Percentiles rank a stretch among this genome's conserved stretches.
Evolutionary conservation across 257 asterid genomes (phyloP).

Genomic region (Capsicum chinense): DNA sequence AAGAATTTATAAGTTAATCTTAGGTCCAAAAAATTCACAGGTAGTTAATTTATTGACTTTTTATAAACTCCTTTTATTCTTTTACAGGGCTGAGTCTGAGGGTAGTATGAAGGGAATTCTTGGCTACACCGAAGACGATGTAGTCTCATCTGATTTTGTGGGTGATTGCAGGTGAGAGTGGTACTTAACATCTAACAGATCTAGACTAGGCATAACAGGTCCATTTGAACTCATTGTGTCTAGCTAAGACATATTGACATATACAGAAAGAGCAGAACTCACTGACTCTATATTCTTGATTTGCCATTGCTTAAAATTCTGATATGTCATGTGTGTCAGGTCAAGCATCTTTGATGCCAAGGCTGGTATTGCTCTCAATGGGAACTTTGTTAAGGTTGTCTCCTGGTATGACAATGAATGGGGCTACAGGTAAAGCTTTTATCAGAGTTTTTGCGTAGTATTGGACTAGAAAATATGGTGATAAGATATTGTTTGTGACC

Average conservation of each 20-base stretch:
- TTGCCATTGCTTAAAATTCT: neutral
- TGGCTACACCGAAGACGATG: slow-evolving; percentile 71
- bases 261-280: neutral
- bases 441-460: neutral
- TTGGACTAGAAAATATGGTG: neutral
- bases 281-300: neutral
- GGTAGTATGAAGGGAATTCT: slow-evolving; percentile 60
- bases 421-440: slow-evolving; percentile 59
- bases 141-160: slow-evolving; percentile 59
- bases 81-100: slow-evolving; percentile 55
- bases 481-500: neutral
- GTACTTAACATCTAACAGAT: neutral
- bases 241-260: neutral
- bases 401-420: slow-evolving; percentile 73
- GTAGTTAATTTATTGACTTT: neutral
- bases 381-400: slow-evolving; percentile 59
- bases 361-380: slow-evolving; percentile 64
- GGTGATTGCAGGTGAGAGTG: slow-evolving; percentile 56
- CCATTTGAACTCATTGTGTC: neutral
- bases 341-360: slow-evolving; percentile 70
- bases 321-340: slow-evolving; percentile 40
- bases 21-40: neutral
- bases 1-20: neutral
- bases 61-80: neutral
- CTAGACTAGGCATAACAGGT: neutral